Conservation (phyloP, 306 rosid genomes). For the Lathyrus oleraceus region DNA sequence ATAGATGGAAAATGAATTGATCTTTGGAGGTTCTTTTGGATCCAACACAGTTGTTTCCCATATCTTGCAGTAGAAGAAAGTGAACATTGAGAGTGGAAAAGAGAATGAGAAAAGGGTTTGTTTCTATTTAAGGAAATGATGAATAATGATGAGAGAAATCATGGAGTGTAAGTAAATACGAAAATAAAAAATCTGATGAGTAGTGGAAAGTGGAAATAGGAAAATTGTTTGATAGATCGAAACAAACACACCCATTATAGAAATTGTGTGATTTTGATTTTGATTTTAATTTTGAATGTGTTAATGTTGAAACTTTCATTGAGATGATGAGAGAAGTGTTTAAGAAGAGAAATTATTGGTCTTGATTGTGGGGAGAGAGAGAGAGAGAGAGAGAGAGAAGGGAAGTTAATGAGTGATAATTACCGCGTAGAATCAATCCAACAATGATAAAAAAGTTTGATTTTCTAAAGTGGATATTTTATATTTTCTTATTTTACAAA, state of each 20-base stretch:
- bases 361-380: neutral
- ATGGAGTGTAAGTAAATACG: neutral
- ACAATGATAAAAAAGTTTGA: neutral
- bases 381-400: neutral
- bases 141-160: neutral
- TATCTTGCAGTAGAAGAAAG: conserved; percentile 1
- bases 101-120: neutral
- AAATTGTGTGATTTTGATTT: neutral
- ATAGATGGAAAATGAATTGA: conserved; percentile 34
- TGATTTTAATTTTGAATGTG: conserved; percentile 31
- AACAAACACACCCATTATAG: neutral
- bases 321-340: neutral
- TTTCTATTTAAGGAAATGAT: neutral
- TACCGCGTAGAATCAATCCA: neutral
- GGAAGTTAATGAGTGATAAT: neutral
- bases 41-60: conserved; percentile 89
- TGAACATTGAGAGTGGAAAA: neutral
- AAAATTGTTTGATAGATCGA: neutral
- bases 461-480: neutral
- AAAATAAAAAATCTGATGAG: neutral
- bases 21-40: conserved; percentile 34
- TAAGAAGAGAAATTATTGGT: neutral
- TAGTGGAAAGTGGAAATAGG: no score
- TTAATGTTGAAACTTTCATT: conserved; percentile 25
- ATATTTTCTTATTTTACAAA: neutral